phyloP scores from a whole-genome alignment of 441 rosid species.

The Populus tomentosa region DNA sequence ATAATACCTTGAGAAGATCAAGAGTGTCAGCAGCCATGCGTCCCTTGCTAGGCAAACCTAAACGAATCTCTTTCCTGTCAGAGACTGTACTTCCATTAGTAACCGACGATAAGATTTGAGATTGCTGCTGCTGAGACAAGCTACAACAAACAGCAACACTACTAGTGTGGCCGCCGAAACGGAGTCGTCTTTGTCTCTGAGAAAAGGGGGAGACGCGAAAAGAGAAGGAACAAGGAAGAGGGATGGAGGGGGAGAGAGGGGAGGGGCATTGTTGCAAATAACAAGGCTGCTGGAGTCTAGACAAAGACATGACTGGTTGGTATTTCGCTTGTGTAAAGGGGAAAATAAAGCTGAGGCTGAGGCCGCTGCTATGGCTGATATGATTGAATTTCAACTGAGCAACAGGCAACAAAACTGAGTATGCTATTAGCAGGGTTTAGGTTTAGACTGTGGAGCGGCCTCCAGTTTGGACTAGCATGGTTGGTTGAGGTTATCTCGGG shows the following conservation, averaged over 20 bases:
- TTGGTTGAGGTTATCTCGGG: neutral
- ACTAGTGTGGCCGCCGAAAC: neutral
- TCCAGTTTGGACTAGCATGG: neutral
- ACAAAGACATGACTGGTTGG: constrained; percentile 21
- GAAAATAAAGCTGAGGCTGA: neutral
- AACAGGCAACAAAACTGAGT: neutral
- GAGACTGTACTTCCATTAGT: constrained; percentile 32
- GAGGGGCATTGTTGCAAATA: constrained; percentile 46
- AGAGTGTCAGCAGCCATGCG: constrained; percentile 85
- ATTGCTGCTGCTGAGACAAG: constrained; percentile 34
- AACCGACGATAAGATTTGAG: constrained; percentile 19
- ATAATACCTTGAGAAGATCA: constrained; percentile 73
- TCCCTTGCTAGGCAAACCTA: constrained; percentile 93
- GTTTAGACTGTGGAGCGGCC: neutral
- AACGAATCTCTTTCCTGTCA: constrained; percentile 61
- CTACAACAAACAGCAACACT: constrained; percentile 29
- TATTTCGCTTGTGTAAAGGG: neutral
- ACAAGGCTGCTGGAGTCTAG: constrained; percentile 22
- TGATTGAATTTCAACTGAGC: neutral
- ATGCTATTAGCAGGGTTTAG: neutral
- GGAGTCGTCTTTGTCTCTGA: constrained; percentile 15
- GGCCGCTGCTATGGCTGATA: neutral
- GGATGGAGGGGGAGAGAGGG: constrained; percentile 14
- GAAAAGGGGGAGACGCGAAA: constrained; percentile 7
- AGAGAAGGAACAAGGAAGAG: constrained; percentile 28